Base-by-base conservation (phyloP, 2,329 filamentous ascomycete genomes). In the Fusarium sulawesiense region DNA sequence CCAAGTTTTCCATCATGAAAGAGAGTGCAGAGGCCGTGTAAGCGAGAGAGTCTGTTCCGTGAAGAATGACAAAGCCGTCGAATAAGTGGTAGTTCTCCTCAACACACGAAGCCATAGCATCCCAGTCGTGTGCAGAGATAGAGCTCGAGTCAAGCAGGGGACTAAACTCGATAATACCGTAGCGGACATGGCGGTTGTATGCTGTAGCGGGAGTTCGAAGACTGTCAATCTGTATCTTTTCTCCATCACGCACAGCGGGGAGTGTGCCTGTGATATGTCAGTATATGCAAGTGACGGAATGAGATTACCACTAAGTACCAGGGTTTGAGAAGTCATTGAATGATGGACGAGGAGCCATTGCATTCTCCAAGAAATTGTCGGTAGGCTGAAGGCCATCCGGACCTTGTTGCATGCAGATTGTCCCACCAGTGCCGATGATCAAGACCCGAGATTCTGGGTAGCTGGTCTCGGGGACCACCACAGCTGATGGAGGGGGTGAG, bases 1-100 rank as follows among this genome's bases (percentile, higher is more conserved):
- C 94, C 16, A 98, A 85, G 76, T 97, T 93, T 75, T 92, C 88
- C 78, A 97, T 88, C 93, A 97, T 97, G 82, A 97, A 98, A 73
- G 93, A 96, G 61, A 98, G 85, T 6, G 94, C 94, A 7, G 93
- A 97, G 66, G 92, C 92, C 7, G 93, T 96, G 81, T 97, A 97
- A 20, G 92, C 92, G 54, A 97, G 84, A 46, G 93, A 97, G 80
- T 97, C 94, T 9, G 94, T 97, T 65, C 94, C 94, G 79, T 97
- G 94, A 34, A 97, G 88, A 42, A 97, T 90, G 23, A 97, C 93
- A 76, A 97, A 97, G 21, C 92, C 93, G 78, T 97, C 94, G 76
- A 94, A 98, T 1, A 93, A 86, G 68, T 91, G 90, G 79, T 97
- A 97, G 80, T 98, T 98, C 69, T 91, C 89, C 73, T 89, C 87